Evolutionary conservation across 176 grass and related monocot species (phyloP).

Genomic region (Puya raimondii): DNA sequence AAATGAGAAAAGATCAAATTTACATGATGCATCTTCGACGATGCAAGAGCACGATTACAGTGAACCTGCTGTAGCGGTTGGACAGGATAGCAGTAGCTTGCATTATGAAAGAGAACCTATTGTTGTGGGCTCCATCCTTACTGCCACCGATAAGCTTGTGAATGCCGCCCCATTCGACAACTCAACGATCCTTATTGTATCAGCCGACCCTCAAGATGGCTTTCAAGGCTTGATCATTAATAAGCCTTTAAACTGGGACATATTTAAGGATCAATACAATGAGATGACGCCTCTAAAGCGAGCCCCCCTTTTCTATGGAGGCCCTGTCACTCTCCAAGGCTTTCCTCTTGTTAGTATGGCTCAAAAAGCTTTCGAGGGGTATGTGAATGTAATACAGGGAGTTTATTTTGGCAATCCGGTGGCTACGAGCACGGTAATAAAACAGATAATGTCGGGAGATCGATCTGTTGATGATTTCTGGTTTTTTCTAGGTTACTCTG

Average conservation of each 20-base stretch:
- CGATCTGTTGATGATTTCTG: constrained; percentile 39
- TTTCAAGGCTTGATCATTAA: constrained; percentile 86
- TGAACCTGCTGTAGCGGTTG: constrained; percentile 2
- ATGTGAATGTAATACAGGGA: constrained; percentile 36
- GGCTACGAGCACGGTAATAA: constrained; percentile 33
- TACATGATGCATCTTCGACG: constrained; percentile 21
- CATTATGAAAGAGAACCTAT: constrained; percentile 18
- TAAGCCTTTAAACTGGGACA: constrained; percentile 58
- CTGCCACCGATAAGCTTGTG: constrained; percentile 48
- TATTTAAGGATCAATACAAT: constrained; percentile 59
- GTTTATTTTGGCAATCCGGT: constrained; percentile 68
- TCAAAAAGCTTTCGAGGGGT: constrained; percentile 42
- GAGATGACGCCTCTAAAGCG: constrained; percentile 45
- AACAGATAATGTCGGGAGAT: constrained; percentile 39
- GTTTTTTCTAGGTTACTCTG: constrained; percentile 80
- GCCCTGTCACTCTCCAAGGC: constrained; percentile 53
- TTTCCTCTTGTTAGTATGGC: constrained; percentile 73
- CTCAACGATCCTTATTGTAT: constrained; percentile 55
- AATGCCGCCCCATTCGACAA: constrained; percentile 56
- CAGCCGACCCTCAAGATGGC: constrained; percentile 39
- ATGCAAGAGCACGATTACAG: constrained; percentile 24
- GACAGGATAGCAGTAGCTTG: constrained; percentile 6
- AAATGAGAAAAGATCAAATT: constrained; percentile 23
- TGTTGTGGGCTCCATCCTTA: constrained; percentile 39
- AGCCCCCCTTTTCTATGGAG: constrained; percentile 66